A percentile compares a stretch with the other conserved stretches of the same genome.
phyloP scores from a whole-genome alignment of 345 rosid genomes.

The Isatis tinctoria region DNA sequence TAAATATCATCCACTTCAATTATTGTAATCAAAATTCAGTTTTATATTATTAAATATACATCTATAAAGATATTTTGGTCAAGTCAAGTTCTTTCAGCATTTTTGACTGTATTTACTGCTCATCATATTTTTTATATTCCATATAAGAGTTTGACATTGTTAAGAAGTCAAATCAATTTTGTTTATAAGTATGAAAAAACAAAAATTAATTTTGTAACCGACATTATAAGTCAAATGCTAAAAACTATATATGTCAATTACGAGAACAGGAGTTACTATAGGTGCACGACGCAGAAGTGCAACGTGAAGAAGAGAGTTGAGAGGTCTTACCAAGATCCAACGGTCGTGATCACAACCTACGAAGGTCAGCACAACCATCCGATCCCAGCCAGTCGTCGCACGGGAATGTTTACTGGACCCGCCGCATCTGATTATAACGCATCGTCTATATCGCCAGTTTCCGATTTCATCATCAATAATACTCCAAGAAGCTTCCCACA shows the following conservation, averaged over 20 bases:
- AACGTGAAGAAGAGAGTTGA: conserved; percentile 87
- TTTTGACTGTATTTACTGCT: neutral
- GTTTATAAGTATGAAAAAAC: neutral
- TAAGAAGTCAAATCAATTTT: neutral
- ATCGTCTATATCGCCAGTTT: neutral
- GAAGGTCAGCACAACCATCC: conserved; percentile 93
- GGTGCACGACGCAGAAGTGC: conserved; percentile 91
- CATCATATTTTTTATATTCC: neutral
- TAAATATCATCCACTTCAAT: neutral
- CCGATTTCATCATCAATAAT: conserved; percentile 24
- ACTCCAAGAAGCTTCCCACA: conserved; percentile 37
- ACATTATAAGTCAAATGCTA: conserved; percentile 12
- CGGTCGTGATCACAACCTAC: conserved; percentile 78
- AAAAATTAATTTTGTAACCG: neutral
- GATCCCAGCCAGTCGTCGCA: conserved; percentile 51
- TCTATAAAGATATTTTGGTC: neutral
- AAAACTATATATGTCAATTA: neutral
- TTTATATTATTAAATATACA: neutral
- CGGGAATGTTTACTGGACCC: conserved; percentile 38
- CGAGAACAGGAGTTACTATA: conserved; percentile 66
- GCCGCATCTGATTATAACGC: conserved; percentile 7
- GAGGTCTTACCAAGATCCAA: conserved; percentile 77
- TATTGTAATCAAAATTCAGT: neutral
- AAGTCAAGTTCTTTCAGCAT: conserved; percentile 4
- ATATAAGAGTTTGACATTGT: neutral